phyloP scores from a whole-genome alignment of 2,329 filamentous ascomycete species.

The Aureobasidium sp. region DNA sequence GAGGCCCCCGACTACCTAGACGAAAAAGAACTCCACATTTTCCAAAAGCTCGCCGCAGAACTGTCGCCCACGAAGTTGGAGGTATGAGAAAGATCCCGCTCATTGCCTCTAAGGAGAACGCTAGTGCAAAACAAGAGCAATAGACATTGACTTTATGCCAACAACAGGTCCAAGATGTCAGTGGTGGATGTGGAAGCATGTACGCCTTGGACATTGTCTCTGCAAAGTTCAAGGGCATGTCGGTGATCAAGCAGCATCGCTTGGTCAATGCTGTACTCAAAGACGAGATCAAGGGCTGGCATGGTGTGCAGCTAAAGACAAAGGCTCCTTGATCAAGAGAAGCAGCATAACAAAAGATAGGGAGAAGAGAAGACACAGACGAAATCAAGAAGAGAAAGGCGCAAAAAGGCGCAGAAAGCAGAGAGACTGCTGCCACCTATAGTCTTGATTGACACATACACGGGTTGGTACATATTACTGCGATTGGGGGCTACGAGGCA shows the following conservation, averaged over 20 bases:
- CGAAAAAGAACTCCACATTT: slow-evolving; percentile 38
- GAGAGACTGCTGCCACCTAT: background rate
- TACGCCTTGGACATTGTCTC: slow-evolving; percentile 74
- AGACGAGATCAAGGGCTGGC: slow-evolving; percentile 71
- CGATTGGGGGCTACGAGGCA: background rate
- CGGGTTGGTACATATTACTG: background rate
- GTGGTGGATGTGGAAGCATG: slow-evolving; percentile 79
- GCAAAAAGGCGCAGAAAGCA: background rate
- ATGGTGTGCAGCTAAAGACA: slow-evolving; percentile 73
- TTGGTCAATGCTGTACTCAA: slow-evolving; percentile 67
- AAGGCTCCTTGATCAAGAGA: slow-evolving; percentile 35
- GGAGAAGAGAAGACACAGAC: too few relatives aligned
- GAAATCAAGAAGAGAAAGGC: background rate
- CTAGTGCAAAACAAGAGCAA: background rate
- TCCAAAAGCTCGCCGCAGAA: slow-evolving; percentile 35
- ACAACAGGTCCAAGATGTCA: slow-evolving; percentile 64
- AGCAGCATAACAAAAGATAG: background rate
- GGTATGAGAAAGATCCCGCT: slow-evolving; percentile 22
- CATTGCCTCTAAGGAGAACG: background rate
- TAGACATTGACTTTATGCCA: background rate
- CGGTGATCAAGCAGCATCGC: slow-evolving; percentile 72
- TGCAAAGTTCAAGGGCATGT: slow-evolving; percentile 58
- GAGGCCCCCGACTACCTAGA: slow-evolving; percentile 39
- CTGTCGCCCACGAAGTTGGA: slow-evolving; percentile 37
- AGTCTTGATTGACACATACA: background rate